Percentiles rank a stretch among this genome's conserved stretches.
Conservation (phyloP, 2,329 filamentous ascomycete genomes). For the Simplicillium aogashimaense region DNA sequence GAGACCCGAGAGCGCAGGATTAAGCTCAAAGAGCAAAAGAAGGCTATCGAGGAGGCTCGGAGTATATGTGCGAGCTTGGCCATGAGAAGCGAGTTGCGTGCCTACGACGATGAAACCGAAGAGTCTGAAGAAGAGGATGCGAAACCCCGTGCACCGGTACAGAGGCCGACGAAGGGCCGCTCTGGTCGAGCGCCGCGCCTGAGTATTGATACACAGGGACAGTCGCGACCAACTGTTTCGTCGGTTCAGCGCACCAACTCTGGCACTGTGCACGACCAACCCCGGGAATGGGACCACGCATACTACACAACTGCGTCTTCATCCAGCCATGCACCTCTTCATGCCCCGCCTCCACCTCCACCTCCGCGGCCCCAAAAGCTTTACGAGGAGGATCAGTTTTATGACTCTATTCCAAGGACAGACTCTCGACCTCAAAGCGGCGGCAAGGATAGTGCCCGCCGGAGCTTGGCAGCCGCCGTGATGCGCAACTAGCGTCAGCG, state of each 20-base stretch:
- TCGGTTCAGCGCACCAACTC: slow-evolving; percentile 7
- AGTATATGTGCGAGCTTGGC: slow-evolving; percentile 35
- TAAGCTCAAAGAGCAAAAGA: slow-evolving; percentile 27
- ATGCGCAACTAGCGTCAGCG: slow-evolving; percentile 2
- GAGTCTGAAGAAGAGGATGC: slow-evolving; percentile 18
- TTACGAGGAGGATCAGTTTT: slow-evolving; percentile 22
- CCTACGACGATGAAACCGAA: slow-evolving; percentile 23
- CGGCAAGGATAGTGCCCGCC: slow-evolving; percentile 3
- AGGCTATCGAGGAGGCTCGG: slow-evolving; percentile 9
- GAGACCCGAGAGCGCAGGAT: slow-evolving; percentile 39
- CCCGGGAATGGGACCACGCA: slow-evolving; percentile 17
- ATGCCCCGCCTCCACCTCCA: slow-evolving; percentile 19
- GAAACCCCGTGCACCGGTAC: slow-evolving; percentile 11
- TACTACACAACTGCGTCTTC: slow-evolving; percentile 13
- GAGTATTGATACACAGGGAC: slow-evolving; percentile 2
- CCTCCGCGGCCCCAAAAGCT: slow-evolving; percentile 27
- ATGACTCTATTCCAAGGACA: slow-evolving; percentile 15
- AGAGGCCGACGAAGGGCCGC: background rate
- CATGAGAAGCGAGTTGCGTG: slow-evolving; percentile 40
- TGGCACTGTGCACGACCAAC: slow-evolving; percentile 3
- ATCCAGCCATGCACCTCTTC: slow-evolving; percentile 10
- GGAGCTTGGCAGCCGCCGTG: slow-evolving; percentile 3
- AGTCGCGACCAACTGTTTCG: slow-evolving; percentile 13
- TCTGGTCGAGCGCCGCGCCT: background rate
- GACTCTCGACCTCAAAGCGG: slow-evolving; percentile 6